Evolutionary conservation across 129 eudicot species (phyloP).

Genomic region (Pittosporum tobira): DNA sequence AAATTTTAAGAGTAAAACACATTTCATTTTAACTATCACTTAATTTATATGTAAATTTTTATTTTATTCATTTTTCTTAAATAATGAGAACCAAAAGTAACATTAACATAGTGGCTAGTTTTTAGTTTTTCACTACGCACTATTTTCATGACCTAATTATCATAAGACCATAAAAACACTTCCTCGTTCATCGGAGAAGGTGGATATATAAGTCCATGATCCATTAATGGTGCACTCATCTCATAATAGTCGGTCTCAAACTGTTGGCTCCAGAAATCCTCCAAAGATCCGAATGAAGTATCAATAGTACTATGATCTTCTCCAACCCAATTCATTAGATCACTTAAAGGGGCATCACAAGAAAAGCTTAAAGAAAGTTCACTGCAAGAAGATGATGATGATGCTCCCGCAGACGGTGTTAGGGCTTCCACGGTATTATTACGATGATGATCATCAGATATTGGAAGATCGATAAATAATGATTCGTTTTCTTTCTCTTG

Average conservation of each 20-base stretch:
- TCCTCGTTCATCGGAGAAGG: not conserved
- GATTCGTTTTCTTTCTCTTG: not conserved
- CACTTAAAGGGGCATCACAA: not conserved
- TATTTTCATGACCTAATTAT: no score
- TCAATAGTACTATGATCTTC: not conserved
- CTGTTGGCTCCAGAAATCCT: not conserved
- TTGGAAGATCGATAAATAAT: not conserved
- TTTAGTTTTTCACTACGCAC: no score
- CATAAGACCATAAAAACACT: not conserved
- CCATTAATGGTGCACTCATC: not conserved
- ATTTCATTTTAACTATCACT: no score
- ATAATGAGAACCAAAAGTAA: no score
- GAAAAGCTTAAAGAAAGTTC: not conserved
- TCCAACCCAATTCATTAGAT: not conserved
- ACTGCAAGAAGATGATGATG: slow-evolving; percentile 2
- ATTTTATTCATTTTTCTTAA: no score
- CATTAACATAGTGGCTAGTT: no score
- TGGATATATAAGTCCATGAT: not conserved
- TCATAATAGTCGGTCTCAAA: no score
- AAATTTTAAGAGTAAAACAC: no score
- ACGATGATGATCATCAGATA: not conserved
- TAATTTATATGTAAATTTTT: no score
- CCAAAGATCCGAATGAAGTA: not conserved
- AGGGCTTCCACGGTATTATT: no score
- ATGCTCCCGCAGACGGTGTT: no score